Conservation (phyloP, 2,329 filamentous ascomycete genomes). For the Endothia cerciana region DNA sequence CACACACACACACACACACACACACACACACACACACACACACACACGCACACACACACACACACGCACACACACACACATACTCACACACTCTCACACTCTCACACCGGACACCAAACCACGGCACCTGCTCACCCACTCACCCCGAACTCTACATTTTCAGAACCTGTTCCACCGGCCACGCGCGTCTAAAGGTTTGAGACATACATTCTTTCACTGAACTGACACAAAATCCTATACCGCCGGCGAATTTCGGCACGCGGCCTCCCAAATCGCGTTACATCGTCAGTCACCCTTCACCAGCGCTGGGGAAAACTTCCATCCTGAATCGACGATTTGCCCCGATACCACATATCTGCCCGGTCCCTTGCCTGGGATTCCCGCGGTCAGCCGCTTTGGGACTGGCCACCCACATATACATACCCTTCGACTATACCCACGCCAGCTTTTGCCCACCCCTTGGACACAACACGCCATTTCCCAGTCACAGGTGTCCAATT, state of each 20-base stretch:
- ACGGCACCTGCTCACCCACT: conserved; percentile 3
- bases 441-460: not conserved
- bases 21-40: not conserved
- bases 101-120: not conserved
- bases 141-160: not conserved
- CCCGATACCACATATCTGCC: conserved; percentile 13
- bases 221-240: conserved; percentile 14
- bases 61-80: not conserved
- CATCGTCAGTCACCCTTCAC: not conserved
- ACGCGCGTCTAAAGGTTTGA: conserved; percentile 22
- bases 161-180: conserved; percentile 17
- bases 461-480: too few species aligned
- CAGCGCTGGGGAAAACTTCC: not conserved
- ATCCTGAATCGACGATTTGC: not conserved
- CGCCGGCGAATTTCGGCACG: conserved; percentile 19
- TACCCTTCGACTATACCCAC: conserved; percentile 3
- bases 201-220: conserved; percentile 23
- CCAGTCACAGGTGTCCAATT: not conserved
- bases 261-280: conserved; percentile 11
- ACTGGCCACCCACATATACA: conserved; percentile 20
- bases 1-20: not conserved
- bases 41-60: not conserved
- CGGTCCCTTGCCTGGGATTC: conserved; percentile 9
- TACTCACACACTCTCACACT: not conserved
- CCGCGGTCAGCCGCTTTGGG: conserved; percentile 14